Percentiles rank a stretch among this genome's conserved stretches.
These are phyloP conservation scores for Orbilia quercus DNA, from an alignment of 2,329 filamentous ascomycete genomes.

Conservation along the genomic window DNA sequence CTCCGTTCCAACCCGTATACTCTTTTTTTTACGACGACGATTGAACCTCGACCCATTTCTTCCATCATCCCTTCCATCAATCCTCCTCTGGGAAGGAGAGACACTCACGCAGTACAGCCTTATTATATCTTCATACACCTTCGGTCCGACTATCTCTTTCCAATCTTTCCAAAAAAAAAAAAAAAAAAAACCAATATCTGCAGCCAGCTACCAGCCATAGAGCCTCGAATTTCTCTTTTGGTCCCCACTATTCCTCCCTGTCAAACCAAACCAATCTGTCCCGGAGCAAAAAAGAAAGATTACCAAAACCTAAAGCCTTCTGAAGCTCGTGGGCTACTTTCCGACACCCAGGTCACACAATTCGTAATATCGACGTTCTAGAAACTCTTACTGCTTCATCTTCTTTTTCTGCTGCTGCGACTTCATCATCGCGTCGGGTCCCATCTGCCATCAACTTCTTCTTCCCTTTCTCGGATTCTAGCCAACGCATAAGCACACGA, in stretches of 20 bases:
- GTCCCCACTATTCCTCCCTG: slow-evolving; percentile 8
- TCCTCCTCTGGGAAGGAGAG: background rate
- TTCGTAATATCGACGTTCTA: slow-evolving; percentile 48
- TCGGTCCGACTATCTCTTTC: slow-evolving; percentile 15
- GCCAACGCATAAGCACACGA: slow-evolving; percentile 27
- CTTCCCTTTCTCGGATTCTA: background rate
- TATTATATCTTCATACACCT: background rate
- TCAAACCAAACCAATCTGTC: slow-evolving; percentile 20
- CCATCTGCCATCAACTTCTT: background rate
- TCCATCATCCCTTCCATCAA: too few species aligned
- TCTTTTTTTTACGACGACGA: background rate
- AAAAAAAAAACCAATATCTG: too few species aligned
- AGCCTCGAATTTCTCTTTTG: slow-evolving; percentile 42
- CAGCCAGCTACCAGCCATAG: slow-evolving; percentile 32
- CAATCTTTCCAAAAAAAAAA: slow-evolving; percentile 5
- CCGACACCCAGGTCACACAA: slow-evolving; percentile 40
- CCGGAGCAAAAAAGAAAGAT: slow-evolving; percentile 3
- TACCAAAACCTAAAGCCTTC: slow-evolving; percentile 24
- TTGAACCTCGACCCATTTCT: slow-evolving; percentile 1
- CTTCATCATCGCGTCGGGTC: slow-evolving; percentile 8
- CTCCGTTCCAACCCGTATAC: background rate
- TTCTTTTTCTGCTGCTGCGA: slow-evolving; percentile 13
- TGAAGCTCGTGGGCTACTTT: slow-evolving; percentile 34
- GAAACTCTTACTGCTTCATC: slow-evolving; percentile 28
- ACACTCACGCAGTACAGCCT: too few species aligned